Evolutionary conservation across 1,284 basidiomycete genomes (phyloP), one percentile per base, ranked within the genome.

Genomic region (Irpex sp.): DNA sequence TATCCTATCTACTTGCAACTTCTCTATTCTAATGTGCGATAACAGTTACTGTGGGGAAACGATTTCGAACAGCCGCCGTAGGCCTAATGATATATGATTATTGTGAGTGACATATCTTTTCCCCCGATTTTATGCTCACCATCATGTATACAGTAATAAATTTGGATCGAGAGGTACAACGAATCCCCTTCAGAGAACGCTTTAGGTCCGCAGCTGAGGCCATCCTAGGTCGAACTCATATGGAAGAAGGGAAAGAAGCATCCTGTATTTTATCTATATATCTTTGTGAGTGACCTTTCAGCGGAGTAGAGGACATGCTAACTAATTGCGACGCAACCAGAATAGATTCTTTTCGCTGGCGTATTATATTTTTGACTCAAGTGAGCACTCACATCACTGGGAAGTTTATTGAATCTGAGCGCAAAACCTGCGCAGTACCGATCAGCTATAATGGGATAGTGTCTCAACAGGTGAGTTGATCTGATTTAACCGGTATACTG

Each of bases 191-290:
- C 6, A 8, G 6, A 5, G 13, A 47, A n/a, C 39, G n/a, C 7
- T 46, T 46, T 5, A 31, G 26, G 26, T 26, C 26, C 26, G 2
- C 26, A 26, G 26, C 26, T 26, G 4, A 26, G 2, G 2, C n/a
- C 37, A 8, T 43, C n/a, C 3, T 31, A 65, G 63, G 47, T 65
- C 11, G 33, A 61, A 65, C 31, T 72, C 63, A 68, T 63, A 47
- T 59, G 63, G 67, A 59, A 59, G 43, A 67, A 67, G 62, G 63
- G 39, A 9, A 43, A 59, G 50, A 66, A 62, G n/a, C 58, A 63
- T 31, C 66, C 65, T 49, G 63, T 63, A 3, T 69, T 69, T 21
- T 69, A 62, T 59, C 59, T 72, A 4, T 72, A 70, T 51, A 31
- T 68, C 26, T 68, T 72, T 55, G 71, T 71, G 58, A 43, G 70